Conservation (phyloP, 2,329 filamentous ascomycete species). For the Camillea tinctor region DNA sequence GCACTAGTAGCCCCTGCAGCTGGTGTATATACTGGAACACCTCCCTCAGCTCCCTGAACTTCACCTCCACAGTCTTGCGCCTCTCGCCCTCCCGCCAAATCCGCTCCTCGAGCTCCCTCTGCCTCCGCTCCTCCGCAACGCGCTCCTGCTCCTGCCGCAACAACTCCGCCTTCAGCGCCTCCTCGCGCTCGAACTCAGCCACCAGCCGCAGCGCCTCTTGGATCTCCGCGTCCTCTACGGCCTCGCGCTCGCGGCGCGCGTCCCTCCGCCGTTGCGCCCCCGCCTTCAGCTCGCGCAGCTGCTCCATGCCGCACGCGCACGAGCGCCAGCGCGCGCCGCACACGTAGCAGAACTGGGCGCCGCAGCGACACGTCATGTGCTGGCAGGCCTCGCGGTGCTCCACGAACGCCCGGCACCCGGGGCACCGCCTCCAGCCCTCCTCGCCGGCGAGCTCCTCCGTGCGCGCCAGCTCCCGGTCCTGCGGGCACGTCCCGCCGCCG, state of each 20-base stretch:
- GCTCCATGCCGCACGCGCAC: slow-evolving; percentile 59
- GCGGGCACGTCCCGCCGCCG: slow-evolving; percentile 43
- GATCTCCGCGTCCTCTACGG: slow-evolving; percentile 34
- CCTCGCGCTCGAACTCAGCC: slow-evolving; percentile 47
- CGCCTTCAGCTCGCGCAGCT: slow-evolving; percentile 45
- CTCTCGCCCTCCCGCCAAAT: slow-evolving; percentile 41
- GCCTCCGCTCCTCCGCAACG: slow-evolving; percentile 36
- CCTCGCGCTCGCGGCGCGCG: slow-evolving; percentile 34
- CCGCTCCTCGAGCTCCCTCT: slow-evolving; percentile 39
- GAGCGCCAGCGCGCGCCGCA: slow-evolving; percentile 72
- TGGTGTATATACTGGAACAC: slow-evolving; percentile 41
- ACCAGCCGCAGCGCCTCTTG: slow-evolving; percentile 44
- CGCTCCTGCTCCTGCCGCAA: slow-evolving; percentile 38
- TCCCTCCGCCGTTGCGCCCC: slow-evolving; percentile 34
- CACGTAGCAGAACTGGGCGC: slow-evolving; percentile 80
- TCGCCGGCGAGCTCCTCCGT: slow-evolving; percentile 63
- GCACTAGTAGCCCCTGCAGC: slow-evolving; percentile 40
- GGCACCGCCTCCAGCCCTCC: slow-evolving; percentile 73
- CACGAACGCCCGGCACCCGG: slow-evolving; percentile 67
- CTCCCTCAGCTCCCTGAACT: slow-evolving; percentile 38
- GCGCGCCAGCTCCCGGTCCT: slow-evolving; percentile 46
- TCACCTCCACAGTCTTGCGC: slow-evolving; percentile 37
- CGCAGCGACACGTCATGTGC: slow-evolving; percentile 84
- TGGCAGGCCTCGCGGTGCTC: slow-evolving; percentile 79
- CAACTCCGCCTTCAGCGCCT: slow-evolving; percentile 41